Evolutionary conservation across 208 protist genomes (phyloP), one percentile per base, ranked within the genome.

Genomic region (Trypanosoma boissoni): DNA sequence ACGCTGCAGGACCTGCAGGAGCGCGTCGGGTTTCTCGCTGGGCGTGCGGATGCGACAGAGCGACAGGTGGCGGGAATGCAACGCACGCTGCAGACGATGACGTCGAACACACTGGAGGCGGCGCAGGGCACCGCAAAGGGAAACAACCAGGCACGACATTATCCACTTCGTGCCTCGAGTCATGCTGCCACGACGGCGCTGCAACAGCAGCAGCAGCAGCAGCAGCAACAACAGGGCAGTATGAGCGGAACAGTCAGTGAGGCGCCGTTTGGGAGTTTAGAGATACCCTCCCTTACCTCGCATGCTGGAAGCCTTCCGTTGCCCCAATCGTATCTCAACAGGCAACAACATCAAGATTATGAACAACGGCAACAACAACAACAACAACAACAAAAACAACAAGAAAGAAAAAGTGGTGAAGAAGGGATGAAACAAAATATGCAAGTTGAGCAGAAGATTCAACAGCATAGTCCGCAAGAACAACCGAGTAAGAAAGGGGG

Each of bases 1-100:
- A n/a, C n/a, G 18, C 53, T 91, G 41, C 44, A 55, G n/a, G 58
- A 39, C n/a, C 16, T 78, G 1, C 73, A 80, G 39, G 78, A 88
- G 18, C 45, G 48, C 20, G 34, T 91, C 5, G 45, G 67, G 23
- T 54, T 67, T 21, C 59, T 86, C 23, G 41, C 44, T 7, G 23
- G n/a, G 8, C 74, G 62, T 12, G 31, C 83, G 23, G 72, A 78
- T 32, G 46, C 46, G 4, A 58, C 83, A 29, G 77, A 83, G 18
- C 58, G 69, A 3, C 64, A 75, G 31, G 36, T 86, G 37, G 64
- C 68, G 1, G 53, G 55, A 18, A 57, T 86, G 24, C 72, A 86
- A 10, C 32, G 41, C 3, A 52, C 62, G 4, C 41, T 76, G 3
- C 29, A 27, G 6, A 20, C 12, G 46, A 24, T 67, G 1, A 61